Evolutionary conservation across 805 yeast genomes (phyloP), one percentile per base, ranked within the genome.

Genomic region (Saccharomycopsis sp.): DNA sequence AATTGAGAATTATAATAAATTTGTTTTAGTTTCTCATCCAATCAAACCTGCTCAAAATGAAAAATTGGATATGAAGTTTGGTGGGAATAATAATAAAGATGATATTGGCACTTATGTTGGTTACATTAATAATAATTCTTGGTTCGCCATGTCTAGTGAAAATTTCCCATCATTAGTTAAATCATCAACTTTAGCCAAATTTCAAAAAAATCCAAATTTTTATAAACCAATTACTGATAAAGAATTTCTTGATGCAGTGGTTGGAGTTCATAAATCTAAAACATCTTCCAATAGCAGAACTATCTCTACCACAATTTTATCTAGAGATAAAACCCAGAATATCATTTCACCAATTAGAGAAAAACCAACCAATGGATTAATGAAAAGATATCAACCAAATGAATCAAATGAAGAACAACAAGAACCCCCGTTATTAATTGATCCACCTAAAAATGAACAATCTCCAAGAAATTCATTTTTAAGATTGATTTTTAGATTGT

Each of bases 61-160:
- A 6, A 48, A 49, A 5, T 41, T 48, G 13, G 38, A 52, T 2
- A 41, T 50, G 20, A n/a, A n/a, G n/a, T 56, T 55, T 20, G 45
- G 29, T 21, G 31, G 21, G 13, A 14, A 36, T 23, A 49, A 51
- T 33, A 61, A 63, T 36, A 20, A 34, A 14, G 12, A 9, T 14
- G 38, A 33, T 33, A 15, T 17, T 14, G 76, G 79, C 2, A 79
- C 89, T 9, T 77, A 77, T 50, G 66, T 89, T 28, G 84, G 76
- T 44, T 68, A 76, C 23, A 74, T 87, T 0, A 64, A 63, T 23
- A 63, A 65, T 35, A 78, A 80, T 3, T 67, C 80, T 1, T 88
- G 95, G 95, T 84, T 72, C 63, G 96, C 95, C 3, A 67, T 89
- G 72, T 81, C 94, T 18, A 81, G 77, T 49, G 56, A 60, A 19